Conservation (phyloP, 1,284 basidiomycete genomes). For the Cerrena zonata region DNA sequence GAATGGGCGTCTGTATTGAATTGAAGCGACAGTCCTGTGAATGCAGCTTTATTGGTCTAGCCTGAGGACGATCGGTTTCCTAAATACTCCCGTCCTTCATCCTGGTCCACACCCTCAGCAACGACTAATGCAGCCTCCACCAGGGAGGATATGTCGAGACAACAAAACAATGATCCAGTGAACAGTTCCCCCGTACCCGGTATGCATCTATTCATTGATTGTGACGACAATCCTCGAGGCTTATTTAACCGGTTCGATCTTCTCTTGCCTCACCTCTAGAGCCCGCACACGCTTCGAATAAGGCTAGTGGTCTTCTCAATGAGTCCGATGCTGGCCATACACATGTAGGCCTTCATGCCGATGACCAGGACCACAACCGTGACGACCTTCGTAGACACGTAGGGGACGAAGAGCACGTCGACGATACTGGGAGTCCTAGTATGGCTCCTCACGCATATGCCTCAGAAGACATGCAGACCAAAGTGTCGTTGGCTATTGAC, state of each 20-base stretch:
- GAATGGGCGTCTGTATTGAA: neutral
- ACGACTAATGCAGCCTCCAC: neutral
- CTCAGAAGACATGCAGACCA: slow-evolving; percentile 10
- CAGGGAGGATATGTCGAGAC: neutral
- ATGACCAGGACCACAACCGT: neutral
- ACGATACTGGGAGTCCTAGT: neutral
- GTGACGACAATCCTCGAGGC: neutral
- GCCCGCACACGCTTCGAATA: slow-evolving; percentile 1
- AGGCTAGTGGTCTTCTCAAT: neutral
- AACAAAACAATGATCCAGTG: neutral
- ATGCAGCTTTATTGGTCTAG: neutral
- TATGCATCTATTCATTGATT: neutral
- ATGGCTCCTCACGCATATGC: neutral
- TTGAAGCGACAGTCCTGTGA: neutral
- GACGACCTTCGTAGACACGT: neutral
- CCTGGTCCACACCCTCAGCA: neutral
- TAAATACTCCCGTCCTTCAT: neutral
- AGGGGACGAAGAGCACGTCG: neutral
- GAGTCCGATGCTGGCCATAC: neutral
- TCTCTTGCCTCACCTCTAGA: slow-evolving; percentile 4
- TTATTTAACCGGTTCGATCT: neutral
- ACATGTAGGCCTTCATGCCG: neutral
- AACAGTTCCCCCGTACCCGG: neutral
- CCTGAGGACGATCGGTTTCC: neutral
- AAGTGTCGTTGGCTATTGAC: slow-evolving; percentile 16